These are phyloP conservation scores for Epichloe typhina DNA, from an alignment of 2,329 filamentous ascomycete species.

Conservation along the genomic window DNA sequence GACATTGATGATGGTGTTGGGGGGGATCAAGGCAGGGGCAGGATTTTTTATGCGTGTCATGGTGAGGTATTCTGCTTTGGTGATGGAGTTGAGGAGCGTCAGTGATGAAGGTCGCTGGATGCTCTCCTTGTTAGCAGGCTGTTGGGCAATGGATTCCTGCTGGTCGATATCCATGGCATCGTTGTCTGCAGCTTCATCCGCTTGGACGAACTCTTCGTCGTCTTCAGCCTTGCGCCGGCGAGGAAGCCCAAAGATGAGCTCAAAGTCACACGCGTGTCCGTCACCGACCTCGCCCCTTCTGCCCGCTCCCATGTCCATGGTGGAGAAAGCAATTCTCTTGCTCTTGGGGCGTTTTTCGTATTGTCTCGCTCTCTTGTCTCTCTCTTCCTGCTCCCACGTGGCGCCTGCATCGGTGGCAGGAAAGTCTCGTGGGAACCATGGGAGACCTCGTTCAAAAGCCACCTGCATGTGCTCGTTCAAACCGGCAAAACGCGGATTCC, in stretches of 20 bases:
- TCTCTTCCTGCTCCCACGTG: slow-evolving; percentile 59
- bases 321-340: slow-evolving; percentile 64
- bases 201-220: slow-evolving; percentile 3
- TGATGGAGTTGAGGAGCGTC: slow-evolving; percentile 12
- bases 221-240: slow-evolving; percentile 7
- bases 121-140: background rate
- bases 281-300: slow-evolving; percentile 71
- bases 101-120: slow-evolving; percentile 2
- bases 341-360: slow-evolving; percentile 74
- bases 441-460: slow-evolving; percentile 60
- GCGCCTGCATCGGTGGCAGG: slow-evolving; percentile 68
- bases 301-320: slow-evolving; percentile 58
- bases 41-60: slow-evolving; percentile 11
- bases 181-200: slow-evolving; percentile 6
- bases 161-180: slow-evolving; percentile 21
- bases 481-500: slow-evolving; percentile 72
- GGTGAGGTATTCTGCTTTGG: slow-evolving; percentile 18
- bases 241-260: slow-evolving; percentile 40
- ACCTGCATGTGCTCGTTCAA: slow-evolving; percentile 69
- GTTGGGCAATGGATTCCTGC: slow-evolving; percentile 1
- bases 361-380: slow-evolving; percentile 56
- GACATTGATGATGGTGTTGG: slow-evolving; percentile 41
- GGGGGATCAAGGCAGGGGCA: slow-evolving; percentile 13
- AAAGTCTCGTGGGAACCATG: slow-evolving; percentile 81
- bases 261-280: slow-evolving; percentile 77